A percentile compares a stretch with the other conserved stretches of the same genome.
Conservation (phyloP, 2,329 filamentous ascomycete species). For the Aureobasidium lini region DNA sequence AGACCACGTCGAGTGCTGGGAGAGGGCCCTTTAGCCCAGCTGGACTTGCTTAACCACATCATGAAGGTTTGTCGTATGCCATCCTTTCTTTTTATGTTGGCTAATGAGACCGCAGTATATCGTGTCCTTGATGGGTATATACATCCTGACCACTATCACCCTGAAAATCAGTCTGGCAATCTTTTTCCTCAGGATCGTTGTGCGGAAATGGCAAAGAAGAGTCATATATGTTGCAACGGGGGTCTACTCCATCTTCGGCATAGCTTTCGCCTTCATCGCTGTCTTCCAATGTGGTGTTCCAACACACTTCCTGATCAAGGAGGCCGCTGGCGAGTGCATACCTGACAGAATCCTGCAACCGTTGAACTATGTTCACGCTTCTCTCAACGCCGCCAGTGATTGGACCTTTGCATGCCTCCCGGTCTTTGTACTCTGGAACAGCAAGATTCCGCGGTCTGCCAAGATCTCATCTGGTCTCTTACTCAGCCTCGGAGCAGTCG, state of each 20-base stretch:
- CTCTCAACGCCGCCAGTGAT: constrained; percentile 32
- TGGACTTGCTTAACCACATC: neutral
- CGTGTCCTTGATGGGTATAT: constrained; percentile 29
- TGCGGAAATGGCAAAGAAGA: constrained; percentile 29
- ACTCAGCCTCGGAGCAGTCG: constrained; percentile 30
- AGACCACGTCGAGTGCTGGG: neutral
- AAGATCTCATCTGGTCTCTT: constrained; percentile 36
- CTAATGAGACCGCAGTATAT: constrained; percentile 26
- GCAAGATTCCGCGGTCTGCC: constrained; percentile 28
- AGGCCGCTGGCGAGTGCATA: neutral
- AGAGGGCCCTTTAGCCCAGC: neutral
- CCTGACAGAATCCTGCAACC: neutral
- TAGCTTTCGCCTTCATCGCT: constrained; percentile 26
- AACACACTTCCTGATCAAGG: constrained; percentile 1
- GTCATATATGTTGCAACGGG: constrained; percentile 22
- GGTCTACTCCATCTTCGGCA: constrained; percentile 26
- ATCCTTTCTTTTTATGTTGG: neutral
- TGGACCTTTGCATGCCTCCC: constrained; percentile 32
- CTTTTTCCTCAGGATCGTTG: constrained; percentile 38
- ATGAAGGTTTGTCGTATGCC: neutral
- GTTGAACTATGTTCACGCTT: constrained; percentile 19
- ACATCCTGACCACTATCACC: constrained; percentile 33
- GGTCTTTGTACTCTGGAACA: constrained; percentile 1
- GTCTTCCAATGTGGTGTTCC: constrained; percentile 14
- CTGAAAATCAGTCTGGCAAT: constrained; percentile 39